Evolutionary conservation across 148 eudicot species (phyloP), one percentile per base, ranked within the genome.

Genomic region (Nepenthes gracilis): DNA sequence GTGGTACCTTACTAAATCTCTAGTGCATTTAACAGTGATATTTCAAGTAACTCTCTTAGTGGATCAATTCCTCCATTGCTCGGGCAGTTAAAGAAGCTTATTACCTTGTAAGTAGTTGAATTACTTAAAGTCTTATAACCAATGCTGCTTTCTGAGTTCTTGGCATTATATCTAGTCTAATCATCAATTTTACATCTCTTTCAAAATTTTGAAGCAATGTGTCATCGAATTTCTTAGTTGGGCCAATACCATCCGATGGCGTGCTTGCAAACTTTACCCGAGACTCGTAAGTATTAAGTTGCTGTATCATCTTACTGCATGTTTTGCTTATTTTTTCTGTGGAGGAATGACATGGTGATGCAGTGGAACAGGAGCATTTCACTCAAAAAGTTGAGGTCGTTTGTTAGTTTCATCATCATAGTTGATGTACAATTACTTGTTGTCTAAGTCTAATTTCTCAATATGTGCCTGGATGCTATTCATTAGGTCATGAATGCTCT

Each of bases 51-150:
- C 79, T 75, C 83, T 64, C 85, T 92, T 32, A 69, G 82, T 54
- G 98, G 95, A 63, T 74, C 77, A 40, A 77, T 92, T 70, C 98
- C 98, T 61, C 60, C 81, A 59, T 85, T 96, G 60, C 86, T 92
- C 62, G 96, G 85, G 68, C 85, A 84, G 59, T 72, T 92, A 66
- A 71, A 40, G 78, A 85, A 84, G 73, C 96, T 92, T 57, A 57
- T 66, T 57, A 60, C 67, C 48, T 65, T 92, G 98, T 92, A 72
- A 88, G 98, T 80, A 48, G 10, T 64, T 33, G 32, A 35, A n/a
- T 36, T 55, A 53, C 36, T 68, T 71, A 33, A 58, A 59, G 35
- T 36, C 5, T 34, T 8, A 1, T 66, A 13, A 36, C 60, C 62
- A 36, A 57, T 65, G 23, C 23, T 23, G 23, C 23, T 23, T 23